Conservation (phyloP, 352 stramenopile species). For the Blastocystis sp. region DNA sequence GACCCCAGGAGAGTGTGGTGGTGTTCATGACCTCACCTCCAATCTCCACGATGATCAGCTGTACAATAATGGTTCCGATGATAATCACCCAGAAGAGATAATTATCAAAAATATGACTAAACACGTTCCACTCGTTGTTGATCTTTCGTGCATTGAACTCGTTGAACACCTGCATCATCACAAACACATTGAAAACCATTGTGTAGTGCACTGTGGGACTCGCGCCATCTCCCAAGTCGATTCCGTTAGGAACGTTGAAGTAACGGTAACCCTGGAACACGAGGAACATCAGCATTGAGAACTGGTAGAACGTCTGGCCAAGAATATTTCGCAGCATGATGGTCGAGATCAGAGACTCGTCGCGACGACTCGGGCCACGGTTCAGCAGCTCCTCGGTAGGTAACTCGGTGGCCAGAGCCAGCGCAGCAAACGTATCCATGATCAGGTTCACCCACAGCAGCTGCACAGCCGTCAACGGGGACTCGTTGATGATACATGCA, state of each 20-base stretch:
- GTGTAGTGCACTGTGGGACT: slow-evolving; percentile 83
- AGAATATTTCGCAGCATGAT: slow-evolving; percentile 88
- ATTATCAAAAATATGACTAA: slow-evolving; percentile 81
- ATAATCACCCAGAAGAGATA: slow-evolving; percentile 82
- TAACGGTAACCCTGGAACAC: slow-evolving; percentile 71
- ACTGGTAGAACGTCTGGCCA: slow-evolving; percentile 81
- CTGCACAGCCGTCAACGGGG: slow-evolving; percentile 82
- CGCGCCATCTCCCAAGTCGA: slow-evolving; percentile 61
- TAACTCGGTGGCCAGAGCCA: slow-evolving; percentile 86
- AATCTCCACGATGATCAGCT: slow-evolving; percentile 88
- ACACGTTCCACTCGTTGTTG: slow-evolving; percentile 87
- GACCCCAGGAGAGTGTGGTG: slow-evolving; percentile 65
- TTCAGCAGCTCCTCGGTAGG: slow-evolving; percentile 78
- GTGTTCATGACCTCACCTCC: slow-evolving; percentile 74
- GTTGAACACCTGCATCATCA: slow-evolving; percentile 87
- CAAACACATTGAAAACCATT: slow-evolving; percentile 91
- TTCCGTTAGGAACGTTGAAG: slow-evolving; percentile 62
- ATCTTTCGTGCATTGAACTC: slow-evolving; percentile 80
- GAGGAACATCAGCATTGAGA: slow-evolving; percentile 76
- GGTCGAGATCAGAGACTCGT: slow-evolving; percentile 79
- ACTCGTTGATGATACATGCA: slow-evolving; percentile 69
- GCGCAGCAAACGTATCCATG: slow-evolving; percentile 90
- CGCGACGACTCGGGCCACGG: slow-evolving; percentile 80
- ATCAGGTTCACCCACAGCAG: slow-evolving; percentile 98
- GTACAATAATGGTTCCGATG: slow-evolving; percentile 76